phyloP scores from a whole-genome alignment of 805 yeast genomes.

The Saturnispora quitensis region DNA sequence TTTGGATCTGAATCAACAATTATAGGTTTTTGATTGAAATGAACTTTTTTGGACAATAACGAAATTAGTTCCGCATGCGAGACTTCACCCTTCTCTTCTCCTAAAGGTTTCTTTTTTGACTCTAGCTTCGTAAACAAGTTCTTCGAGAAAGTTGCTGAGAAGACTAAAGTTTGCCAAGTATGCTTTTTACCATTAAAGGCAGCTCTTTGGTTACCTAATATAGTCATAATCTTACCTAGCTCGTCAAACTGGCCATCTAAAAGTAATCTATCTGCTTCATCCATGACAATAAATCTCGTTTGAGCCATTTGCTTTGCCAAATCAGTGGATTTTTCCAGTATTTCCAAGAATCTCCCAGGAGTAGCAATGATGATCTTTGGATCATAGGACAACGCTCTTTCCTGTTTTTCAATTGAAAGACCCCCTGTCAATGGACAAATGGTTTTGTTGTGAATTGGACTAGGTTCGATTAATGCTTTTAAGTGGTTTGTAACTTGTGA shows the following conservation, averaged over 20 bases:
- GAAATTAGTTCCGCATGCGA: constrained; percentile 48
- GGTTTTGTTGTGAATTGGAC: constrained; percentile 38
- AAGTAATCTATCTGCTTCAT: constrained; percentile 91
- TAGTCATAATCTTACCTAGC: constrained; percentile 67
- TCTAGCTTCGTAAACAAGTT: constrained; percentile 73
- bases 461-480: constrained; percentile 41
- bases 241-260: constrained; percentile 97
- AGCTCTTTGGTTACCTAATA: constrained; percentile 45
- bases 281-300: constrained; percentile 56
- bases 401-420: constrained; percentile 86
- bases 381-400: constrained; percentile 60
- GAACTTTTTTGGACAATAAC: constrained; percentile 58
- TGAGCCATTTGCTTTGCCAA: constrained; percentile 33
- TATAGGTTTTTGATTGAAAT: constrained; percentile 58
- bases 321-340: constrained; percentile 54
- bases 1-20: constrained; percentile 83
- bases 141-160: constrained; percentile 86
- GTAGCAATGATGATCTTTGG: constrained; percentile 88
- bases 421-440: constrained; percentile 90
- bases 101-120: constrained; percentile 27
- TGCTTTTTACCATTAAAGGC: constrained; percentile 27
- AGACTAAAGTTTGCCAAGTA: constrained; percentile 75
- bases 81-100: constrained; percentile 31
- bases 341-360: constrained; percentile 86
- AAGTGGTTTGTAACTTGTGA: constrained; percentile 86